Evolutionary conservation across 2,329 filamentous ascomycete species (phyloP).

Genomic region (Aspergillus quadrilineatus): DNA sequence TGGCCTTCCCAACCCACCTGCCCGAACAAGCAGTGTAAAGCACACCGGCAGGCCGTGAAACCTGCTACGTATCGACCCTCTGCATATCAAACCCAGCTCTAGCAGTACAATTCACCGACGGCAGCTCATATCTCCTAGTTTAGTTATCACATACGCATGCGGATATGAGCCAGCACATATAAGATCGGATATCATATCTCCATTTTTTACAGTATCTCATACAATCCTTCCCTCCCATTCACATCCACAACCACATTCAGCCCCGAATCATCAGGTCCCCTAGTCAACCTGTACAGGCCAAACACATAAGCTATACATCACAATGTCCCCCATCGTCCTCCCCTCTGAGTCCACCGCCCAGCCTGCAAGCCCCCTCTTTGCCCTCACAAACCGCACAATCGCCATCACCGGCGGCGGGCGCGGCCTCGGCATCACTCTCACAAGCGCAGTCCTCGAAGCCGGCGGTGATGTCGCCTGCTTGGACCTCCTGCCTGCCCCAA

Average conservation of each 20-base stretch:
- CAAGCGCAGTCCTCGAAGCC: slow-evolving; percentile 51
- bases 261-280: slow-evolving; percentile 4
- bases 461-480: slow-evolving; percentile 52
- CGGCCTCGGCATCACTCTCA: slow-evolving; percentile 53
- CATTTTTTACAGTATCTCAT: neutral
- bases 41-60: slow-evolving; percentile 6
- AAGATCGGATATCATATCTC: neutral
- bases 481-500: slow-evolving; percentile 42
- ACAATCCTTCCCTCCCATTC: neutral
- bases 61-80: neutral
- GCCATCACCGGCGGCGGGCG: slow-evolving; percentile 54
- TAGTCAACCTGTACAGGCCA: too few species aligned
- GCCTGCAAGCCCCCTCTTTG: slow-evolving; percentile 39
- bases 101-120: neutral
- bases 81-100: neutral
- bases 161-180: neutral
- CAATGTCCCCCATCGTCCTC: too few species aligned
- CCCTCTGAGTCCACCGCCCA: too few species aligned
- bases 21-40: slow-evolving; percentile 1
- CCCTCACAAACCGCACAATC: slow-evolving; percentile 42
- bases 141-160: neutral
- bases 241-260: slow-evolving; percentile 15
- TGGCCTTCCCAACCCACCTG: neutral
- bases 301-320: too few species aligned
- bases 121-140: neutral